Evolutionary conservation across 2,329 filamentous ascomycete genomes (phyloP).

Genomic region (Onygenales sp.): DNA sequence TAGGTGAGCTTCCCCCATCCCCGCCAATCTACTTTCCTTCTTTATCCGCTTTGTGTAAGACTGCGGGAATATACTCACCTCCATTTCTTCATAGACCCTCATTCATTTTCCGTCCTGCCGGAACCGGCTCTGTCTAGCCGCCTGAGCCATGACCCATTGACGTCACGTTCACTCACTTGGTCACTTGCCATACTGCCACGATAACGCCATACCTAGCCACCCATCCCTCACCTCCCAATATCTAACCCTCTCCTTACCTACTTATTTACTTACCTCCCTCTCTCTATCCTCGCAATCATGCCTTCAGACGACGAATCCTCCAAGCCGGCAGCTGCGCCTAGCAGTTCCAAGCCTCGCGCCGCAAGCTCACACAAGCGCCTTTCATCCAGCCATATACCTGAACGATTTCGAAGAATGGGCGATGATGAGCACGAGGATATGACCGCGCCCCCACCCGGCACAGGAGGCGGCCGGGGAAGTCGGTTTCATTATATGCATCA

Average conservation of each 20-base stretch:
- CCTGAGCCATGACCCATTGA: not conserved
- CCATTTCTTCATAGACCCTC: not conserved
- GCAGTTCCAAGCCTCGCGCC: not conserved
- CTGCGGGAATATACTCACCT: not conserved
- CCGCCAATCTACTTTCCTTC: not conserved
- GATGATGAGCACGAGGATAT: constrained; percentile 54
- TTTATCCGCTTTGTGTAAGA: not conserved
- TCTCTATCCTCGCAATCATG: not conserved
- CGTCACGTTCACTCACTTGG: constrained; percentile 1
- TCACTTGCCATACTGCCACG: not conserved
- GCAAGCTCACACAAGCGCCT: constrained; percentile 4
- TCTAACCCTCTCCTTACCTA: not conserved
- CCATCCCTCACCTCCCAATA: not conserved
- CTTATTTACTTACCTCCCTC: not conserved
- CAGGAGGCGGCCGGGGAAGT: constrained; percentile 25
- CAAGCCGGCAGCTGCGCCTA: not conserved
- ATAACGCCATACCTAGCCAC: too few species aligned
- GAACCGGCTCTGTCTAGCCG: too few species aligned
- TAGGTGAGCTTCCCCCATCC: not conserved
- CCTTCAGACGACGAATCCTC: not conserved
- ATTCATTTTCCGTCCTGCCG: not conserved
- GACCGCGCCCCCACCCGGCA: constrained; percentile 41
- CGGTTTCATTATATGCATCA: constrained; percentile 70
- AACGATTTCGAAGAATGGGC: constrained; percentile 42
- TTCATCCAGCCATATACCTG: constrained; percentile 45